Percentiles rank a stretch among this genome's conserved stretches.
phyloP scores from a whole-genome alignment of 768 basidiomycete genomes.

The Suillus discolor region DNA sequence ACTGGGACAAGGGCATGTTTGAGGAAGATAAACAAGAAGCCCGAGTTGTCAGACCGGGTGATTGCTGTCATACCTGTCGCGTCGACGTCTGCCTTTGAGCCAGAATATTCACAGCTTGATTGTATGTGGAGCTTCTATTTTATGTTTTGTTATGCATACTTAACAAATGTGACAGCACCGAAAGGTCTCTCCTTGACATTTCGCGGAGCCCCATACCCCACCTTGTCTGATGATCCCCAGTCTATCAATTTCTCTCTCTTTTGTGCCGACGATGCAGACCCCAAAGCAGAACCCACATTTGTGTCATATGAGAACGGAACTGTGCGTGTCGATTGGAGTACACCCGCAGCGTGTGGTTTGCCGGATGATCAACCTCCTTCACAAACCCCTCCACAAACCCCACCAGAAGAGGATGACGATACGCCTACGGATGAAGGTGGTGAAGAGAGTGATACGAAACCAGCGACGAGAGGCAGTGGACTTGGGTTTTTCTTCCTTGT shows the following conservation, averaged over 20 bases:
- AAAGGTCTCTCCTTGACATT: conserved; percentile 59
- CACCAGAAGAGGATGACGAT: conserved; percentile 31
- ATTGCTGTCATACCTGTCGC: conserved; percentile 79
- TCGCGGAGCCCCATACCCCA: conserved; percentile 64
- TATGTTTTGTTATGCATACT: neutral
- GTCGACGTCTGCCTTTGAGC: conserved; percentile 32
- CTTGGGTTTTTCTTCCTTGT: conserved; percentile 90
- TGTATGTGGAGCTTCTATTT: conserved; percentile 39
- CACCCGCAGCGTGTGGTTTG: conserved; percentile 58
- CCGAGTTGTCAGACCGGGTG: conserved; percentile 56
- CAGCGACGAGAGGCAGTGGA: conserved; percentile 59
- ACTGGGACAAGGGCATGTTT: conserved; percentile 74
- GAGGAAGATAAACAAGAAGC: conserved; percentile 64
- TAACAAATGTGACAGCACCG: conserved; percentile 42
- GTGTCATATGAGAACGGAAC: conserved; percentile 59
- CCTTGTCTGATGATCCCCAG: conserved; percentile 51
- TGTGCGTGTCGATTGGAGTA: conserved; percentile 62
- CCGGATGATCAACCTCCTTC: conserved; percentile 21
- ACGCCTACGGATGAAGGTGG: conserved; percentile 19
- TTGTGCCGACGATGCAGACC: conserved; percentile 52
- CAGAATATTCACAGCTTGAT: conserved; percentile 30
- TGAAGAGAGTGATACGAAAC: conserved; percentile 25
- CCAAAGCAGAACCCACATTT: conserved; percentile 39
- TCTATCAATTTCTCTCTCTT: conserved; percentile 61
- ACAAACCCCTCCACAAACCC: conserved; percentile 23